phyloP scores from a whole-genome alignment of 306 rosid species.

The Casuarina glauca region DNA sequence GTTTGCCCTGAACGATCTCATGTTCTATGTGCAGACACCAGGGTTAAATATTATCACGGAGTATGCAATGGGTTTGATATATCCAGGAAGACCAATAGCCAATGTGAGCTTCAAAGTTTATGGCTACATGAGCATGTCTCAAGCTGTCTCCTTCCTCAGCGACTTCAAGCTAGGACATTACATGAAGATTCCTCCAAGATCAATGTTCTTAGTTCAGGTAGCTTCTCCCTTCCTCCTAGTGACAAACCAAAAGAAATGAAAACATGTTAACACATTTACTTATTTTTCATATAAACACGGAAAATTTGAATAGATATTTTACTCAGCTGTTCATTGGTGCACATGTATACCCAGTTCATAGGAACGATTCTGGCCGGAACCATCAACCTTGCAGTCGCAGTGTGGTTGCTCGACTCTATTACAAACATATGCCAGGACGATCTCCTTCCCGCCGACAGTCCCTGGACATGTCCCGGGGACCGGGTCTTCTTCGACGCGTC shows the following conservation, averaged over 20 bases:
- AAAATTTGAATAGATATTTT: neutral
- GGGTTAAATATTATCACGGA: constrained; percentile 82
- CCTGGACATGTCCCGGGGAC: constrained; percentile 80
- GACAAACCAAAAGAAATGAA: neutral
- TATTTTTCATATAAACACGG: neutral
- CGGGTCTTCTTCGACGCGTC: constrained; percentile 85
- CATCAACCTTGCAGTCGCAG: constrained; percentile 66
- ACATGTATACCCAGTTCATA: constrained; percentile 49
- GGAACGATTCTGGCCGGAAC: constrained; percentile 89
- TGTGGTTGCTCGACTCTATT: constrained; percentile 68
- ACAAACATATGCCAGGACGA: constrained; percentile 59
- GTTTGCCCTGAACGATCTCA: constrained; percentile 7
- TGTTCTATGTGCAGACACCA: constrained; percentile 49
- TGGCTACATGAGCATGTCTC: constrained; percentile 76
- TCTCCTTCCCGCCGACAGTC: constrained; percentile 58
- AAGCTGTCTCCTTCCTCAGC: constrained; percentile 80
- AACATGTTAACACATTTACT: neutral
- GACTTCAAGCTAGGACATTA: constrained; percentile 93
- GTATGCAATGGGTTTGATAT: constrained; percentile 73
- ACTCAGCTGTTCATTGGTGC: constrained; percentile 13
- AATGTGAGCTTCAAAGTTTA: constrained; percentile 90
- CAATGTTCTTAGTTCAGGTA: constrained; percentile 90
- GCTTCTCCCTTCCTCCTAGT: neutral
- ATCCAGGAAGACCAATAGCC: constrained; percentile 80
- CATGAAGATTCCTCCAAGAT: constrained; percentile 89